Conservation (phyloP, 495 filamentous ascomycete species). For the Tuber aestivum region DNA sequence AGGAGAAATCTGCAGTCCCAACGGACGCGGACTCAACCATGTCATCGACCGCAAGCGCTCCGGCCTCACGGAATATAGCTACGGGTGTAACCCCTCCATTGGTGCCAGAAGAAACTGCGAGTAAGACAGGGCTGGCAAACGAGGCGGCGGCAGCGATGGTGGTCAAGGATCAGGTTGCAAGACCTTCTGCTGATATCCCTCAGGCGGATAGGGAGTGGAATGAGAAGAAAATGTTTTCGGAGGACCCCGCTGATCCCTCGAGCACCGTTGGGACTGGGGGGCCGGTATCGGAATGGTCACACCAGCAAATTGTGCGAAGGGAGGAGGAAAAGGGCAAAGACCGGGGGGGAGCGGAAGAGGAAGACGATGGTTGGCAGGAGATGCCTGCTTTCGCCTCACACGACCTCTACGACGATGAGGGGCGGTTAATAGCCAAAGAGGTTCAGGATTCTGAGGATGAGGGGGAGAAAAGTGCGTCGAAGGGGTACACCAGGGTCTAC, state of each 20-base stretch:
- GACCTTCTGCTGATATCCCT: conserved; percentile 19
- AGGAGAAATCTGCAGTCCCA: neutral
- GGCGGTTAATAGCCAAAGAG: conserved; percentile 74
- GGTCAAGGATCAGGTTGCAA: neutral
- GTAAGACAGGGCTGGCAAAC: neutral
- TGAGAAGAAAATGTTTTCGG: conserved; percentile 41
- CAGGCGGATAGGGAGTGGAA: conserved; percentile 36
- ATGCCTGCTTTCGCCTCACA: conserved; percentile 91
- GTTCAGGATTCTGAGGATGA: conserved; percentile 63
- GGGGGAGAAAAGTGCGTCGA: conserved; percentile 74
- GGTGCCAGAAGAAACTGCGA: neutral
- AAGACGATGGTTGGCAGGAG: conserved; percentile 69
- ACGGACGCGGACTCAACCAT: neutral
- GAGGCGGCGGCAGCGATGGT: neutral
- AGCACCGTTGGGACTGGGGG: conserved; percentile 25
- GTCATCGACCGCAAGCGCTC: neutral
- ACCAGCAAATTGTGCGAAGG: conserved; percentile 65
- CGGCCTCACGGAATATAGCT: neutral
- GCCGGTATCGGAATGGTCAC: conserved; percentile 76
- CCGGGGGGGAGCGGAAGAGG: conserved; percentile 47
- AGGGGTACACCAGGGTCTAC: conserved; percentile 88
- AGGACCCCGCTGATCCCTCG: conserved; percentile 32
- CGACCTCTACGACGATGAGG: conserved; percentile 93
- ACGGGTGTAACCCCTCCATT: neutral
- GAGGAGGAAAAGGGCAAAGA: conserved; percentile 44